These are phyloP conservation scores for Saturnispora serradocipensis DNA, from an alignment of 805 yeast species.

Conservation along the genomic window DNA sequence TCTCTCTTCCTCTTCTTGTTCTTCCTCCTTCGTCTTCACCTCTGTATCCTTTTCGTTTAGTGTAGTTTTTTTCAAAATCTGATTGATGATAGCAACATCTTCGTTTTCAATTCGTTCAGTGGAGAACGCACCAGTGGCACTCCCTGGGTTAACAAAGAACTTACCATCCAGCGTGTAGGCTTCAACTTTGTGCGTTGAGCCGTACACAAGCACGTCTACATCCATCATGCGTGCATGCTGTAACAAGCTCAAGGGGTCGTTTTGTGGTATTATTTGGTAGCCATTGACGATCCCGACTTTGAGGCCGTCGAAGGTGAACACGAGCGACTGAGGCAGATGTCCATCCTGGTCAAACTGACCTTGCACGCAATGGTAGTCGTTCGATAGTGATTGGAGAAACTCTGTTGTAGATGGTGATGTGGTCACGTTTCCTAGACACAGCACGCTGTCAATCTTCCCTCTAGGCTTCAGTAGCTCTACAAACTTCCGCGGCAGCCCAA, in stretches of 20 bases:
- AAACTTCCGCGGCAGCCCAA: constrained; percentile 55
- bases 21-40: background rate
- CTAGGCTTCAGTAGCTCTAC: constrained; percentile 63
- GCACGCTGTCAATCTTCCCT: constrained; percentile 76
- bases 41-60: background rate
- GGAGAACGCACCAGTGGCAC: constrained; percentile 86
- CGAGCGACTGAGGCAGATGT: constrained; percentile 50
- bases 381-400: constrained; percentile 58
- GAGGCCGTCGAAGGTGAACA: constrained; percentile 60
- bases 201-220: constrained; percentile 86
- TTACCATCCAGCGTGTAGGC: constrained; percentile 89
- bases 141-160: constrained; percentile 93
- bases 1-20: background rate
- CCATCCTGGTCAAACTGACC: constrained; percentile 68
- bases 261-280: constrained; percentile 70
- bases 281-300: constrained; percentile 83
- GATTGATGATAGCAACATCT: constrained; percentile 34
- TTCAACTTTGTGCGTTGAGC: constrained; percentile 87
- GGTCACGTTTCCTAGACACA: constrained; percentile 78
- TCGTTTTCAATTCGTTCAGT: constrained; percentile 54
- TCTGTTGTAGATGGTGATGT: constrained; percentile 53
- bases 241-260: constrained; percentile 77
- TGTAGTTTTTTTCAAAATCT: constrained; percentile 19
- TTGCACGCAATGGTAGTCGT: constrained; percentile 64
- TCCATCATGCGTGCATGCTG: constrained; percentile 83